Evolutionary conservation across 129 eudicot genomes (phyloP).

Genomic region (Mikania micrantha): DNA sequence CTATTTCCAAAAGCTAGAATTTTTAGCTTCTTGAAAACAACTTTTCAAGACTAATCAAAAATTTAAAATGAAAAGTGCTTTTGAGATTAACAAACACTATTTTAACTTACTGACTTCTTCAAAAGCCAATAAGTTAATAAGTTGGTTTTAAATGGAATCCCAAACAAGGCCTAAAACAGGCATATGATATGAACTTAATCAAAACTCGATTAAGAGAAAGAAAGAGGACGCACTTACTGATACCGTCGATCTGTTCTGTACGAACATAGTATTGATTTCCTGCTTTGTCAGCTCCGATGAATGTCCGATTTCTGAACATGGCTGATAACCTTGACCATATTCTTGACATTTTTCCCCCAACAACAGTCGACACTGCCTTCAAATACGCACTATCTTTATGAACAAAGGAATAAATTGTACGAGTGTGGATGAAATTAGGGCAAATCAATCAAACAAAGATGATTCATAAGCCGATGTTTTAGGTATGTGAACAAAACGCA

Average conservation of each 20-base stretch:
- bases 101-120: too few species aligned
- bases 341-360: slow-evolving; percentile 43
- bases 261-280: slow-evolving; percentile 76
- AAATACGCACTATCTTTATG: background rate
- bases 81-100: too few species aligned
- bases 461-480: background rate
- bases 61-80: too few species aligned
- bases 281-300: slow-evolving; percentile 64
- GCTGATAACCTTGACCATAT: slow-evolving; percentile 52
- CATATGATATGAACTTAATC: too few species aligned
- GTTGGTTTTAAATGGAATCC: too few species aligned
- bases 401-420: background rate
- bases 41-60: too few species aligned
- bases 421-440: slow-evolving; percentile 1
- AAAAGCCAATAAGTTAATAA: too few species aligned
- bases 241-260: slow-evolving; percentile 69
- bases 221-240: slow-evolving; percentile 59
- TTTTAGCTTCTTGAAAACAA: too few species aligned
- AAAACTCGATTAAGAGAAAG: background rate
- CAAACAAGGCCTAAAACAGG: too few species aligned
- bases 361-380: background rate
- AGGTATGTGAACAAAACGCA: too few species aligned
- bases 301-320: slow-evolving; percentile 44
- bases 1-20: too few species aligned
- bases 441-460: background rate